These are phyloP conservation scores for Podospora pseudopauciseta DNA, from an alignment of 495 filamentous ascomycete genomes.

Conservation along the genomic window DNA sequence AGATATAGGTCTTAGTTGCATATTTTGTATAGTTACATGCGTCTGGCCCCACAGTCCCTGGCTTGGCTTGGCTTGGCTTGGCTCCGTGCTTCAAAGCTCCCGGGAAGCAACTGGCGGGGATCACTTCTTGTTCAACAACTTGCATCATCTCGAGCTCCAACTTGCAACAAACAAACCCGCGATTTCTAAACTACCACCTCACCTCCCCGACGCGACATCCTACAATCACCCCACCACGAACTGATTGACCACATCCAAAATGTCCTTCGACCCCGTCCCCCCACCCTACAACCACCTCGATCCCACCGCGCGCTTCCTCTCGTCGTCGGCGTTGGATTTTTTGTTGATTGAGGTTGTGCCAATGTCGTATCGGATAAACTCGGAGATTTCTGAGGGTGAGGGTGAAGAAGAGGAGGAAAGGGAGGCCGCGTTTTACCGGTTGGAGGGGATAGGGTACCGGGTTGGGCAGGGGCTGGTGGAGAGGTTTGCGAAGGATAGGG, in stretches of 20 bases:
- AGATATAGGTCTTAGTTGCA: background rate
- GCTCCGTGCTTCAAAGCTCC: background rate
- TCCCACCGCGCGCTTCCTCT: constrained; percentile 71
- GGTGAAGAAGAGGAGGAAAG: constrained; percentile 69
- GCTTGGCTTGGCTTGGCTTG: background rate
- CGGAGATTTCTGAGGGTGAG: constrained; percentile 41
- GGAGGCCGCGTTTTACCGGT: constrained; percentile 76
- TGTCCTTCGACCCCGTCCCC: constrained; percentile 73
- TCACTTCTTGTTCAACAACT: background rate
- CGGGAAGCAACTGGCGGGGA: background rate
- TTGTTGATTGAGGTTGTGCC: constrained; percentile 95
- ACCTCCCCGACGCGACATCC: too few species aligned
- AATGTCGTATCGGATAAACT: constrained; percentile 77
- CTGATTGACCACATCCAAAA: background rate
- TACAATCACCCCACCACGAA: background rate
- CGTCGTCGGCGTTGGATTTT: constrained; percentile 80
- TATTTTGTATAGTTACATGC: background rate
- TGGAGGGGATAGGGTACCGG: constrained; percentile 85
- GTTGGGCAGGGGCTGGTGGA: constrained; percentile 93
- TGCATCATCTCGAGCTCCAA: background rate
- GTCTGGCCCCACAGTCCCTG: background rate
- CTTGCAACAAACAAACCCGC: background rate
- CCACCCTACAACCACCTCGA: constrained; percentile 72
- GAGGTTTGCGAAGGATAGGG: constrained; percentile 81
- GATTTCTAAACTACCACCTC: too few species aligned